phyloP scores from a whole-genome alignment of 2,329 filamentous ascomycete species.

The Penicillium sp. region DNA sequence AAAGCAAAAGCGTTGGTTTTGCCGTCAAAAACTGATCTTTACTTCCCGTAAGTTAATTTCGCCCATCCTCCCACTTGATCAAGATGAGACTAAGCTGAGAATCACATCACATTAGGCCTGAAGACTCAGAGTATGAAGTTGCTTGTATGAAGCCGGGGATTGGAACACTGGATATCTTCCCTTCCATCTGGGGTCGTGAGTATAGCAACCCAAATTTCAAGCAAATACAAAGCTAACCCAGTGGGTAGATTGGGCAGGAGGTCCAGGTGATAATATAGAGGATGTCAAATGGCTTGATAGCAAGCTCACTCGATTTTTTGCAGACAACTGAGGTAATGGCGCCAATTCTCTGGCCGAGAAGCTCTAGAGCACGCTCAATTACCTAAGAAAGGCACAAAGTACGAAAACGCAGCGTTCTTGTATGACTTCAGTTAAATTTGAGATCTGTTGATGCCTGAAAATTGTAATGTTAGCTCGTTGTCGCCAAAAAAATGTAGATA shows the following conservation, averaged over 20 bases:
- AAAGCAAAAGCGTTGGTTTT: slow-evolving; percentile 70
- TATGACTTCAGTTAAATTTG: background rate
- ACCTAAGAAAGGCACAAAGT: background rate
- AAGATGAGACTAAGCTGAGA: background rate
- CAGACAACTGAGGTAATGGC: slow-evolving; percentile 8
- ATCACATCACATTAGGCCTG: slow-evolving; percentile 50
- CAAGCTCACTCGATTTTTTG: slow-evolving; percentile 55
- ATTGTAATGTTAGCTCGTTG: background rate
- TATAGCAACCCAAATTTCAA: slow-evolving; percentile 7
- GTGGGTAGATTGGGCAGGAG: slow-evolving; percentile 57
- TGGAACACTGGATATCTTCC: slow-evolving; percentile 54
- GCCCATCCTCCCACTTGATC: background rate
- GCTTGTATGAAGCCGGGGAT: slow-evolving; percentile 58
- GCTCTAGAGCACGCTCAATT: background rate
- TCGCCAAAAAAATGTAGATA: background rate
- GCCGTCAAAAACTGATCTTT: slow-evolving; percentile 71
- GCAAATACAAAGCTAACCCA: slow-evolving; percentile 9
- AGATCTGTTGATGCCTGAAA: background rate
- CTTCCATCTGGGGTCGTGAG: slow-evolving; percentile 64
- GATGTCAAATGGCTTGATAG: slow-evolving; percentile 71
- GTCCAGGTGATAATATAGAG: slow-evolving; percentile 67
- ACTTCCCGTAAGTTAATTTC: slow-evolving; percentile 61
- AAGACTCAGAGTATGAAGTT: slow-evolving; percentile 75
- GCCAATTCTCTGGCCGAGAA: slow-evolving; percentile 4
- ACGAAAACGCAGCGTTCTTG: background rate